Percentiles rank a stretch among this genome's conserved stretches.
These are phyloP conservation scores for Zychaea mexicana DNA, from an alignment of 371 early-diverging fungal species.

Conservation along the genomic window DNA sequence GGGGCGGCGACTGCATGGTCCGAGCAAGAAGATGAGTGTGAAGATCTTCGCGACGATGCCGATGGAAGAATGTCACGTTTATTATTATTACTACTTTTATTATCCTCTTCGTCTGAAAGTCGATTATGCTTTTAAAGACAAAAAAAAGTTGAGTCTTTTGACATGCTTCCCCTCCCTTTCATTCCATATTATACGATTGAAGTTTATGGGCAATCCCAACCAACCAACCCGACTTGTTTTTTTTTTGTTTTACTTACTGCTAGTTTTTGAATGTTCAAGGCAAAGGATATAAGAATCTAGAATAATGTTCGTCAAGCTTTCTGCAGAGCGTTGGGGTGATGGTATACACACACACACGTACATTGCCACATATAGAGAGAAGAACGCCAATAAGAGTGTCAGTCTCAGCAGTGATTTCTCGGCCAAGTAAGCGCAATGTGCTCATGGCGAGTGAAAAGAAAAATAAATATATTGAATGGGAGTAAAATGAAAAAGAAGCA, in stretches of 20 bases:
- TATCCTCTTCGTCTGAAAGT: not conserved
- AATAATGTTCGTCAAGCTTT: not conserved
- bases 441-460: not conserved
- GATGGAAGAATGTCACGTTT: not conserved
- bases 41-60: not conserved
- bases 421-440: not conserved
- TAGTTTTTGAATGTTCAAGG: constrained; percentile 24
- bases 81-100: too few relatives aligned
- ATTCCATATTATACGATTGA: too few relatives aligned
- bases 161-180: too few relatives aligned
- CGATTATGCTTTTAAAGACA: not conserved
- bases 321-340: not conserved
- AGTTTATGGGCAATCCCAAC: not conserved
- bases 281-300: constrained; percentile 23
- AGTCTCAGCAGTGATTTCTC: constrained; percentile 10
- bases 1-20: constrained; percentile 1
- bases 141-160: not conserved
- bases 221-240: not conserved
- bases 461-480: not conserved
- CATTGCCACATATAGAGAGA: constrained; percentile 26
- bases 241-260: constrained; percentile 14
- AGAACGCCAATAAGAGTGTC: constrained; percentile 24
- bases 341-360: constrained; percentile 3
- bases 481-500: not conserved
- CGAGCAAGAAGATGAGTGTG: constrained; percentile 4